Base-by-base conservation (phyloP, 768 basidiomycete species). In the Sporobolomyces roseus region DNA sequence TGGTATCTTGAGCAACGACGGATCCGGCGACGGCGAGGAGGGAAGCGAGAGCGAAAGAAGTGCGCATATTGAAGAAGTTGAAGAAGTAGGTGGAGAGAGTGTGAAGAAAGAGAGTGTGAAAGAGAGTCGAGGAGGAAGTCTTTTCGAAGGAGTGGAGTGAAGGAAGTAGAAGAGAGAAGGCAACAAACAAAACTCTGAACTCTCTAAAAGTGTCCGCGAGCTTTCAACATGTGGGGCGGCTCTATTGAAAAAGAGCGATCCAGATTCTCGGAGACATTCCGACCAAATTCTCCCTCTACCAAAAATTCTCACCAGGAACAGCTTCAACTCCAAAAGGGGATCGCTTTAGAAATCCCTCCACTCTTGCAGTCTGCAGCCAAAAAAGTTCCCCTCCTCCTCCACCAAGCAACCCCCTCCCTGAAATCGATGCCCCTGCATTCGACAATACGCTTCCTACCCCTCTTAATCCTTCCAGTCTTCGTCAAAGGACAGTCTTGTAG, bases 401-500 rank as follows among this genome's bases (percentile, higher is more conserved):
- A 17, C 17, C 38, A 23, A 14, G 3, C 52, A 38, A 4, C 14
- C 30, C 43, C 29, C 43, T n/a, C 45, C 41, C 30, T 60, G 10
- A 25, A 48, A 62, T 51, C 56, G 30, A 35, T 33, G 49, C 51
- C 29, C 56, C 41, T 52, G 49, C n/a, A n/a, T n/a, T n/a, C n/a
- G n/a, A 23, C 51, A 2, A 50, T 17, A 32, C 23, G 25, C 14
- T 23, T 27, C 12, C 4, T 25, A 23, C 17, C 33, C 25, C n/a
- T 27, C 14, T 63, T 54, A 1, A 10, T 48, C 5, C 43, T 32
- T 13, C 21, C 25, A 1, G 23, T 8, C 36, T 16, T 55, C 33
- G 54, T 38, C 33, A 19, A 16, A 12, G 35, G 54, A 5, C 54
- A 55, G 33, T 63, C 81, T 62, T 92, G 90, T 79, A 82, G 85